Conservation (phyloP, 1,139 yeast genomes). For the Suhomyces panamericanus region DNA sequence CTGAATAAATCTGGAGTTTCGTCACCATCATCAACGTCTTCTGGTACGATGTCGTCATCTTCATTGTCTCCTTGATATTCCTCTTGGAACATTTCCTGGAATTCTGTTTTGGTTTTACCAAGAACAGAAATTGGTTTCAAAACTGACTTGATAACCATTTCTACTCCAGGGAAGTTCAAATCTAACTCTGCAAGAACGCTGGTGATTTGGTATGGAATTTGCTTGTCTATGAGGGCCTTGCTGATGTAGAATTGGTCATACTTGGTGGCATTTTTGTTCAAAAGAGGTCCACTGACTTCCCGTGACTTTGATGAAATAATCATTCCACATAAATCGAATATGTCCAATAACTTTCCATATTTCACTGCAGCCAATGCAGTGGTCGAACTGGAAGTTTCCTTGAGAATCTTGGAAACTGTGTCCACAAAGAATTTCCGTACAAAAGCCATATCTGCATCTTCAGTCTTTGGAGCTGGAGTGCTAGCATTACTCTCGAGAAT, state of each 20-base stretch:
- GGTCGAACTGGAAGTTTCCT: constrained; percentile 41
- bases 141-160: constrained; percentile 55
- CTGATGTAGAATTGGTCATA: constrained; percentile 63
- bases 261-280: constrained; percentile 50
- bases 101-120: constrained; percentile 61
- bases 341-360: constrained; percentile 56
- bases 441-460: constrained; percentile 68
- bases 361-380: constrained; percentile 33
- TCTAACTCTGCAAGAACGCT: constrained; percentile 63
- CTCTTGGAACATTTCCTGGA: constrained; percentile 57
- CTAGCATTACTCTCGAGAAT: constrained; percentile 1
- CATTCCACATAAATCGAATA: constrained; percentile 54
- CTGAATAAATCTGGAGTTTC: constrained; percentile 82
- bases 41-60: constrained; percentile 56
- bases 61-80: constrained; percentile 45
- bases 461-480: constrained; percentile 42
- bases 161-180: constrained; percentile 67
- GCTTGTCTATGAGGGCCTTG: constrained; percentile 64
- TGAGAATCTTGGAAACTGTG: constrained; percentile 60
- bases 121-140: constrained; percentile 62
- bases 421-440: constrained; percentile 77
- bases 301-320: constrained; percentile 44
- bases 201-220: constrained; percentile 59
- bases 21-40: constrained; percentile 65
- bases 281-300: constrained; percentile 43